A percentile compares a stretch with the other conserved stretches of the same genome.
Evolutionary conservation across 331 rosid genomes (phyloP).

Genomic region (Pyrus hybrid): DNA sequence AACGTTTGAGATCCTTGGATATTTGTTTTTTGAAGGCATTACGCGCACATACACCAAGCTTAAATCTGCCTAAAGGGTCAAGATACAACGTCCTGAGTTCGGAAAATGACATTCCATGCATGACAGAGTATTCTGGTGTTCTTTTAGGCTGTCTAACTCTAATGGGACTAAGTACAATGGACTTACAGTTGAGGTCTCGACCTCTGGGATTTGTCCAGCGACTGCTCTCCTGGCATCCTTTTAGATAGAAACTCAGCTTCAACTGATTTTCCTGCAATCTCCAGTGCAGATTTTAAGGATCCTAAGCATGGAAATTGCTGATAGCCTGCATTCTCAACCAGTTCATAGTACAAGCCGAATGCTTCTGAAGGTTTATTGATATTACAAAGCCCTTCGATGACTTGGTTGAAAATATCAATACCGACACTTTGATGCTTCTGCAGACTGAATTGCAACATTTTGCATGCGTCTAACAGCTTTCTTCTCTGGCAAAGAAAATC

Average conservation of each 20-base stretch:
- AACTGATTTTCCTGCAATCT: conserved; percentile 37
- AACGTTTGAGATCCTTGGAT: too few species aligned
- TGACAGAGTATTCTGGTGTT: too few species aligned
- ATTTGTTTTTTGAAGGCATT: too few species aligned
- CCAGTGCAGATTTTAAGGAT: conserved; percentile 40
- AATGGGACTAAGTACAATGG: background rate
- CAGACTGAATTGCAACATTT: conserved; percentile 49
- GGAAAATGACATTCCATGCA: too few species aligned
- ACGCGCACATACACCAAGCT: too few species aligned
- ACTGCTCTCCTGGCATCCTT: conserved; percentile 30
- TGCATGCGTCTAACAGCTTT: conserved; percentile 51
- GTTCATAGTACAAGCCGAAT: conserved; percentile 48
- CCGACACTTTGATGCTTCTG: conserved; percentile 33
- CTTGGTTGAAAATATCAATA: conserved; percentile 29
- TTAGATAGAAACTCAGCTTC: conserved; percentile 60
- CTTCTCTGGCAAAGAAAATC: conserved; percentile 38
- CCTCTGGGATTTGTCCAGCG: conserved; percentile 10
- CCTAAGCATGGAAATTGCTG: conserved; percentile 42
- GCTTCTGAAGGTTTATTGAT: conserved; percentile 50
- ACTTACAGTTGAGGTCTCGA: conserved; percentile 16
- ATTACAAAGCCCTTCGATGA: conserved; percentile 45
- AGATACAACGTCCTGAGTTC: too few species aligned
- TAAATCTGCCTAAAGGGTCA: too few species aligned
- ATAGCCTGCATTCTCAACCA: conserved; percentile 52
- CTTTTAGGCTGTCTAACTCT: too few species aligned